Base-by-base conservation (phyloP, 176 grass and related monocot species). In the Cenchrus fungigraminus region DNA sequence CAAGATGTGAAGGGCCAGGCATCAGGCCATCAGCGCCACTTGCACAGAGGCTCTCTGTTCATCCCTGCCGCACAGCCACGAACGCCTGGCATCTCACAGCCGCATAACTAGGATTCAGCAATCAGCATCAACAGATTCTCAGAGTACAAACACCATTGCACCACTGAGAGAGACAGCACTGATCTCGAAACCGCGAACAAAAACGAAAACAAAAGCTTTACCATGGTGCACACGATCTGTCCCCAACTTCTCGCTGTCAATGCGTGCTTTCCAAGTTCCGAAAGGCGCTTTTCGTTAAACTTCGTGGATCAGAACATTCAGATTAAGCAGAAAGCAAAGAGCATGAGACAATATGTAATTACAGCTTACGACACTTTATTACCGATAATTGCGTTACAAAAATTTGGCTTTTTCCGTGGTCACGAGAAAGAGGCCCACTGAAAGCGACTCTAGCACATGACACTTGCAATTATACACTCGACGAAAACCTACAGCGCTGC, bases 321-420 rank as follows among this genome's bases (percentile, higher is more conserved):
- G 19, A n/a, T 37, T 15, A 50, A 7, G n/a, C 50, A 71, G 45
- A 61, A 52, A 65, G 13, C n/a, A 31, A 13, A 44, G 5, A 34
- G 6, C 9, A 54, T 2, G 17, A 54, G 0, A 17, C 8, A n/a
- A 47, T 57, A 14, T 43, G 65, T 50, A 82, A 66, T 73, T 67
- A 79, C 79, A 77, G 16, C 16, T 71, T 55, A 58, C 65, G 32
- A 4, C 19, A 66, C 73, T 55, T 88, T 70, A 90, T 90, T 73
- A 86, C 4, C 4, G 32, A 89, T 79, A 90, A 86, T 86, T 86
- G 84, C 66, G 58, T 73, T 67, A 73, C 79, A 83, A 90, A 90
- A 90, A 90, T 83, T 83, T 65, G 66, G 66, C 73, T 60, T 54
- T 40, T 40, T 40, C 53, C 72, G 57, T 72, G 66, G 73, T 67